A percentile compares a stretch with the other conserved stretches of the same genome.
These are phyloP conservation scores for Penicillium fuscoglaucum DNA, from an alignment of 2,329 filamentous ascomycete species.

Conservation along the genomic window DNA sequence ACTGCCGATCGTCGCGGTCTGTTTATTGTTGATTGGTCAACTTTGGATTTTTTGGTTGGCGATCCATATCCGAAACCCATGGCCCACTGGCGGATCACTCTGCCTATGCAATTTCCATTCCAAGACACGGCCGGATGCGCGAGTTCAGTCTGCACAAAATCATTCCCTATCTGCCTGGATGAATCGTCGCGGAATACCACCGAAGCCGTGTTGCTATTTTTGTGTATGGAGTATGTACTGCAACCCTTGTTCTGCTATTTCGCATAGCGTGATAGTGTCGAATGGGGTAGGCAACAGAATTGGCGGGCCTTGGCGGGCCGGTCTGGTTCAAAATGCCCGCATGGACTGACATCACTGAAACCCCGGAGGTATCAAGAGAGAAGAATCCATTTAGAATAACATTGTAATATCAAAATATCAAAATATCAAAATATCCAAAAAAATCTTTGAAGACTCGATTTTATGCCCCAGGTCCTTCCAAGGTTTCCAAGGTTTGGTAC, in stretches of 20 bases:
- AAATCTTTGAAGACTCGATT: no score
- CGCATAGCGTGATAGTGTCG: not conserved
- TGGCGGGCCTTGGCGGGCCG: not conserved
- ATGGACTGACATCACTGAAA: not conserved
- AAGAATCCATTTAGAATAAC: not conserved
- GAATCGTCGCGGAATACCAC: not conserved
- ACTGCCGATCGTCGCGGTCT: not conserved
- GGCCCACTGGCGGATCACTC: not conserved
- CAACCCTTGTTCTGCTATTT: not conserved
- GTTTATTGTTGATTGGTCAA: constrained; percentile 1
- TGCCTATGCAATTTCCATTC: not conserved
- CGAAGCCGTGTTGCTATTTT: constrained; percentile 4
- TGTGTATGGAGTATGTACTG: not conserved
- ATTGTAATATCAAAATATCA: not conserved
- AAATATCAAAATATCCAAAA: no score
- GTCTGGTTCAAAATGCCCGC: not conserved
- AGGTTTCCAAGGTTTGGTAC: not conserved
- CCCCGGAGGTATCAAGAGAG: not conserved
- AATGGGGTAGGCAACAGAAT: constrained; percentile 13
- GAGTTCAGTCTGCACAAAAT: not conserved
- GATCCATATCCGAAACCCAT: not conserved
- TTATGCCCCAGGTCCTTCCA: not conserved
- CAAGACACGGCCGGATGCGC: not conserved
- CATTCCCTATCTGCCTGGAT: not conserved
- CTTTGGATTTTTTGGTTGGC: not conserved